Percentiles rank a stretch among this genome's conserved stretches.
Evolutionary conservation across 2,329 filamentous ascomycete species (phyloP).

Genomic region (Cercospora sp.): DNA sequence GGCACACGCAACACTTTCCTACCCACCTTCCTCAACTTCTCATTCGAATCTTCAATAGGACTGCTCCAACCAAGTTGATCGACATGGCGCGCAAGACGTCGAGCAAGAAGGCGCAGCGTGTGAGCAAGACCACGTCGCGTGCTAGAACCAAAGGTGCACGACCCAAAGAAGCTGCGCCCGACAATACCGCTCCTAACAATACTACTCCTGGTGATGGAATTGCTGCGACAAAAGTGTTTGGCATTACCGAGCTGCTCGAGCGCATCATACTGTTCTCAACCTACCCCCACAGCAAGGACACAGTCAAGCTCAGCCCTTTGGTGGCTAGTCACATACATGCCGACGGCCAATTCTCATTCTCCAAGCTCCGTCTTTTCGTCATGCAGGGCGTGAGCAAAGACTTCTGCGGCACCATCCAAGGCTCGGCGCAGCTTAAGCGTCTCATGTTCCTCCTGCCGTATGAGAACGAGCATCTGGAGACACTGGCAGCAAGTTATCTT

Average conservation of each 20-base stretch:
- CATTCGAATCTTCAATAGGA: neutral
- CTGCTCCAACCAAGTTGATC: neutral
- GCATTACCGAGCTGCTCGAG: conserved; percentile 1
- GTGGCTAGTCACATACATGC: neutral
- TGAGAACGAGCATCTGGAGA: neutral
- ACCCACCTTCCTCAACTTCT: no score
- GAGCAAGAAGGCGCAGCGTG: neutral
- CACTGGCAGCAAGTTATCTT: neutral
- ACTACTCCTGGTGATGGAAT: neutral
- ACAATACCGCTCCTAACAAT: neutral
- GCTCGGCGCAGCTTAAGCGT: neutral
- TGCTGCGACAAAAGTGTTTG: neutral
- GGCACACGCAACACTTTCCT: neutral
- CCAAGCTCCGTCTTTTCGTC: neutral
- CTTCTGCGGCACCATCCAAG: neutral
- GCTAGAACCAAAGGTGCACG: neutral
- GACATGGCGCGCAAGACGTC: neutral
- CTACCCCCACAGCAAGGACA: no score
- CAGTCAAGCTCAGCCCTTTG: neutral
- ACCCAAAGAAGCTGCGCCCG: neutral
- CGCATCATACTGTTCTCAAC: neutral
- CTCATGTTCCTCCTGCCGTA: neutral
- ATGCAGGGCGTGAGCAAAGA: neutral
- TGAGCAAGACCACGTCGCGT: neutral
- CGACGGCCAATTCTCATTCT: neutral